Conservation (phyloP, 108 stramenopile genomes). For the Schizochytrium sp. region DNA sequence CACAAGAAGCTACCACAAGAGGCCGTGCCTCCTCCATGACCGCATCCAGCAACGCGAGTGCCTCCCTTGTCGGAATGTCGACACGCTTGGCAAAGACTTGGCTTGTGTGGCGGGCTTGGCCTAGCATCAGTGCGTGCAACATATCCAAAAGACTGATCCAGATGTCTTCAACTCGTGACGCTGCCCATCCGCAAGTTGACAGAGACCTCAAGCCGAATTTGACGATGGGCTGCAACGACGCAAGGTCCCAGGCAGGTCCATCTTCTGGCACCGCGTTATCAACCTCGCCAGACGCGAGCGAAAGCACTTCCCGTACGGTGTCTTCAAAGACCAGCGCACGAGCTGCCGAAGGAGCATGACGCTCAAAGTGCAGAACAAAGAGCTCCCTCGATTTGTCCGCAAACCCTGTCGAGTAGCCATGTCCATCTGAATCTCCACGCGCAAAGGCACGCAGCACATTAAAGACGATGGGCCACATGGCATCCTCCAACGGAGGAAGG, state of each 20-base stretch:
- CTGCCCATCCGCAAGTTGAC: neutral
- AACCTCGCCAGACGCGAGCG: neutral
- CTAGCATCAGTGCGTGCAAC: neutral
- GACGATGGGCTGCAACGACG: neutral
- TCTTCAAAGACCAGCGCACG: slow-evolving; percentile 10
- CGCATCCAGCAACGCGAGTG: neutral
- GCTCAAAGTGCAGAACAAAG: neutral
- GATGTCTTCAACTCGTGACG: neutral
- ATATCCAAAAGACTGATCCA: neutral
- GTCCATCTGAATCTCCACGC: neutral
- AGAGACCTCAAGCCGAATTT: neutral
- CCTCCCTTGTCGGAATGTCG: neutral
- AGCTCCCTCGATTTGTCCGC: neutral
- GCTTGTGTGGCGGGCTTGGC: neutral
- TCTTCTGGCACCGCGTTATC: neutral
- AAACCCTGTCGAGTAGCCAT: neutral
- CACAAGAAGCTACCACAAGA: neutral
- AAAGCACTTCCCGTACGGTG: neutral
- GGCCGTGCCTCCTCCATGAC: slow-evolving; percentile 7
- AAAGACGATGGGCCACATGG: neutral
- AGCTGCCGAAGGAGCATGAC: neutral
- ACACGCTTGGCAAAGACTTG: too few species aligned
- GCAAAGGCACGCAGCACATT: neutral
- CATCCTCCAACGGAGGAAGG: neutral
- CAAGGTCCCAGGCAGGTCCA: neutral